Conservation (phyloP, 805 yeast genomes). For the Cyberlindnera maclurae region DNA sequence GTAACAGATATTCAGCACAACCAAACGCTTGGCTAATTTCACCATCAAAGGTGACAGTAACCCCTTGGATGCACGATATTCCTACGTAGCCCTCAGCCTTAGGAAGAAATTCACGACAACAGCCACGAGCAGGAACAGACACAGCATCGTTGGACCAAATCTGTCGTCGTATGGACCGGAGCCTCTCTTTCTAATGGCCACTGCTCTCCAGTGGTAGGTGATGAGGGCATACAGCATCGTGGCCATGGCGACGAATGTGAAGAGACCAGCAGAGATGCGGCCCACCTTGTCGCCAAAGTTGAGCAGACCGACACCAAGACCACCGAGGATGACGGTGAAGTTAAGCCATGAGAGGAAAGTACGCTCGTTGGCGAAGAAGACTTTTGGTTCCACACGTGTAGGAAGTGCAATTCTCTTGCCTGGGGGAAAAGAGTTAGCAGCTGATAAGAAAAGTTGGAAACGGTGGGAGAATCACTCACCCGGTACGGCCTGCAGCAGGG, state of each 20-base stretch:
- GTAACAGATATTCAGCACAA: no score
- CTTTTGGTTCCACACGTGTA: conserved; percentile 97
- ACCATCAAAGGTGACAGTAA: no score
- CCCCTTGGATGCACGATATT: no score
- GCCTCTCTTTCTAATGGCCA: conserved; percentile 95
- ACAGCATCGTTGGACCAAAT: conserved; percentile 95
- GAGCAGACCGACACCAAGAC: conserved; percentile 89
- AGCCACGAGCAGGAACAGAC: conserved; percentile 87
- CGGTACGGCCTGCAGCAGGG: conserved; percentile 65
- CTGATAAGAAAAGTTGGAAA: background rate
- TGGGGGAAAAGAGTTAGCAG: conserved; percentile 3
- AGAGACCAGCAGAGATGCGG: conserved; percentile 85
- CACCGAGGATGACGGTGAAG: conserved; percentile 96
- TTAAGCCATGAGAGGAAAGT: conserved; percentile 97
- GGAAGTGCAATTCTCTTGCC: conserved; percentile 95
- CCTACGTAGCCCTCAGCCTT: conserved; percentile 35
- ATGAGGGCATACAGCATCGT: conserved; percentile 94
- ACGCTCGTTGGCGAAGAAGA: conserved; percentile 97
- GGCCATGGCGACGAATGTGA: conserved; percentile 94
- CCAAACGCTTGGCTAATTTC: no score
- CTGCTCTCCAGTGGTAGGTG: conserved; percentile 99
- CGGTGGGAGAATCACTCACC: conserved; percentile 31
- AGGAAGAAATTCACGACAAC: conserved; percentile 88
- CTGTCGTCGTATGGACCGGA: conserved; percentile 99
- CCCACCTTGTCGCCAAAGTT: conserved; percentile 96